These are phyloP conservation scores for Amanita phalloides DNA, from an alignment of 768 basidiomycete species.

Conservation along the genomic window DNA sequence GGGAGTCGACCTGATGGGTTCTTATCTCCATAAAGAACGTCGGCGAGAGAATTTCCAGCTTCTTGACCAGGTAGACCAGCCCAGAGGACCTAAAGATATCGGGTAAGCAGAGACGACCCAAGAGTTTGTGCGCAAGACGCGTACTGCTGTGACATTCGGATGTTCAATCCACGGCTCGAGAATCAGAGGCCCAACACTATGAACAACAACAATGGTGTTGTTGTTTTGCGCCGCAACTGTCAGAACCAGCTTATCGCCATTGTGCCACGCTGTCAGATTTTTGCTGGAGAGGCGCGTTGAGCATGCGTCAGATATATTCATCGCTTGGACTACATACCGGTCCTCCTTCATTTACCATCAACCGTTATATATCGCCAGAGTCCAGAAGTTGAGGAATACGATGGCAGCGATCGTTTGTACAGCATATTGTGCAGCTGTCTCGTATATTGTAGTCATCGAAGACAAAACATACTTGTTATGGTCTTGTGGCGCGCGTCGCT, in stretches of 20 bases:
- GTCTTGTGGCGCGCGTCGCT: constrained; percentile 46
- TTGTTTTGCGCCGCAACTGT: constrained; percentile 57
- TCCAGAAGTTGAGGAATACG: constrained; percentile 78
- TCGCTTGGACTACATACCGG: constrained; percentile 24
- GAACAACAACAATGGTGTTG: constrained; percentile 64
- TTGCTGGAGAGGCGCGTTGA: constrained; percentile 21
- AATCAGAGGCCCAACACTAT: constrained; percentile 52
- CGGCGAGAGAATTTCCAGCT: constrained; percentile 55
- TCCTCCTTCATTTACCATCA: constrained; percentile 76
- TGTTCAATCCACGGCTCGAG: constrained; percentile 62
- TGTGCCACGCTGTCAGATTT: constrained; percentile 67
- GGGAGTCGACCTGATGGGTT: constrained; percentile 64
- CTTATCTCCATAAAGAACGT: constrained; percentile 59
- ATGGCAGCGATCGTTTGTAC: constrained; percentile 48
- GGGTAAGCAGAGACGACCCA: constrained; percentile 3
- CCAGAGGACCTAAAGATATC: constrained; percentile 38
- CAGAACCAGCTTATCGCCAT: constrained; percentile 59
- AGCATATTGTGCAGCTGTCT: constrained; percentile 34
- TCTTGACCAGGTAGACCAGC: constrained; percentile 62
- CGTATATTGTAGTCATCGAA: constrained; percentile 60
- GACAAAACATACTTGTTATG: constrained; percentile 56
- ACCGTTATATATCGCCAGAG: constrained; percentile 79
- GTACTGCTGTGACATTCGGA: constrained; percentile 60
- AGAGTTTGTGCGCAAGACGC: constrained; percentile 15
- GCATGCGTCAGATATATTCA: background rate